These are phyloP conservation scores for Neopestalotiopsis sp. DNA, from an alignment of 2,329 filamentous ascomycete genomes.

Conservation along the genomic window DNA sequence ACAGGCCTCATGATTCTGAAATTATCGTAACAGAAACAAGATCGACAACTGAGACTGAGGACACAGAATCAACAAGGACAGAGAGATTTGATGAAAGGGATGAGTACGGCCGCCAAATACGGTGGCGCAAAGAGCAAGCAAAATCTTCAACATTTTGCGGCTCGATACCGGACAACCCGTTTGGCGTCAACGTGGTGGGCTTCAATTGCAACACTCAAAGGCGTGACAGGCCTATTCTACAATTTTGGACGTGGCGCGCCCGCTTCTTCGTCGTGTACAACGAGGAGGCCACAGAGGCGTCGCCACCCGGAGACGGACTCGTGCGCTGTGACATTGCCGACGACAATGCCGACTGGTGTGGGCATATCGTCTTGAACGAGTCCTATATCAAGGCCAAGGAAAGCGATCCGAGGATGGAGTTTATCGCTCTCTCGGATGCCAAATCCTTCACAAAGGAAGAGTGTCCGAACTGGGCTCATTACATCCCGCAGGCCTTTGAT, in stretches of 20 bases:
- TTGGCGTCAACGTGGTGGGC: background rate
- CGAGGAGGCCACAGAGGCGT: background rate
- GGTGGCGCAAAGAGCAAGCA: too few species aligned
- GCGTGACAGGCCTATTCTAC: background rate
- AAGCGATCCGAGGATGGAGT: background rate
- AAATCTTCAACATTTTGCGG: background rate
- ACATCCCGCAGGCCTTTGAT: background rate
- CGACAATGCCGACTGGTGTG: background rate
- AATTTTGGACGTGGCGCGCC: background rate
- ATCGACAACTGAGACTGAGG: too few species aligned
- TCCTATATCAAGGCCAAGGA: too few species aligned
- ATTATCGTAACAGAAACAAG: too few species aligned
- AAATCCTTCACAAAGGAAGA: background rate
- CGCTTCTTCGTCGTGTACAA: background rate
- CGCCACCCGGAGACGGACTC: background rate
- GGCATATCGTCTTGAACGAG: background rate
- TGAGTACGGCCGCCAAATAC: too few species aligned
- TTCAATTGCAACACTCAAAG: background rate
- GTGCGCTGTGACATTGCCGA: background rate
- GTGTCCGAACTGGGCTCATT: background rate
- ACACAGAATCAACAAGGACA: background rate
- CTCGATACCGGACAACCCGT: background rate
- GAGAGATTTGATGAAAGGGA: too few species aligned
- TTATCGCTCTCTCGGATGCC: background rate
- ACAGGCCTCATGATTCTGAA: too few species aligned